Evolutionary conservation across 176 grass and related monocot species (phyloP).

Genomic region (Musa acuminata): DNA sequence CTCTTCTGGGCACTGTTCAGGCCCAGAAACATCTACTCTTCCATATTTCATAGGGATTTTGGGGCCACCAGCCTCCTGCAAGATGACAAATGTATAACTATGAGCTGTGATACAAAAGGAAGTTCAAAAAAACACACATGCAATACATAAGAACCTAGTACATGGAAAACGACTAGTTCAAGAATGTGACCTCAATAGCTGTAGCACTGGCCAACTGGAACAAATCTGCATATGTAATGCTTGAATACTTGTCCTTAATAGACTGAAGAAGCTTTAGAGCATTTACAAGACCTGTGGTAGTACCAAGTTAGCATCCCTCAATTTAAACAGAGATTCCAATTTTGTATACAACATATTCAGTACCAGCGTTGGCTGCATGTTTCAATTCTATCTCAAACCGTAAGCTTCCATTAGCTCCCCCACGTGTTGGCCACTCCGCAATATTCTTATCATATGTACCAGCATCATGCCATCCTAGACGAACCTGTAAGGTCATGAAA

Average conservation of each 20-base stretch:
- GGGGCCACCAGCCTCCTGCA: slow-evolving; percentile 79
- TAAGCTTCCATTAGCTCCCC: slow-evolving; percentile 94
- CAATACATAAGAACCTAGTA: not conserved
- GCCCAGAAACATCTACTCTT: slow-evolving; percentile 72
- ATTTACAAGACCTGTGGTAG: slow-evolving; percentile 14
- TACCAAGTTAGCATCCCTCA: not conserved
- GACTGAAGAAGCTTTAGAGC: slow-evolving; percentile 21
- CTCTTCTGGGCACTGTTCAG: slow-evolving; percentile 87
- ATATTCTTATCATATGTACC: slow-evolving; percentile 94
- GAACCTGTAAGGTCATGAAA: slow-evolving; percentile 36
- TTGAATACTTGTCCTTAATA: slow-evolving; percentile 38
- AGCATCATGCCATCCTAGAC: slow-evolving; percentile 92
- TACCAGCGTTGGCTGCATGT: slow-evolving; percentile 97
- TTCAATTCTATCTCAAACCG: slow-evolving; percentile 84
- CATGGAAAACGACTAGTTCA: not conserved
- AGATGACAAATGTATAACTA: slow-evolving; percentile 21
- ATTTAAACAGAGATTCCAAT: not conserved
- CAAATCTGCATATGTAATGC: slow-evolving; percentile 69
- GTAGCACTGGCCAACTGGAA: slow-evolving; percentile 94
- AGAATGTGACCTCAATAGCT: slow-evolving; percentile 59
- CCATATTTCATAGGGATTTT: slow-evolving; percentile 93
- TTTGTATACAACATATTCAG: not conserved
- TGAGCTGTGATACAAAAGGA: slow-evolving; percentile 4
- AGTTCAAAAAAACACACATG: not conserved
- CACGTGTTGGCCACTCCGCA: slow-evolving; percentile 69